Evolutionary conservation across 164 flowering plant genomes (phyloP), one percentile per base, ranked within the genome.

Genomic region (Magnolia kwangsiensis): DNA sequence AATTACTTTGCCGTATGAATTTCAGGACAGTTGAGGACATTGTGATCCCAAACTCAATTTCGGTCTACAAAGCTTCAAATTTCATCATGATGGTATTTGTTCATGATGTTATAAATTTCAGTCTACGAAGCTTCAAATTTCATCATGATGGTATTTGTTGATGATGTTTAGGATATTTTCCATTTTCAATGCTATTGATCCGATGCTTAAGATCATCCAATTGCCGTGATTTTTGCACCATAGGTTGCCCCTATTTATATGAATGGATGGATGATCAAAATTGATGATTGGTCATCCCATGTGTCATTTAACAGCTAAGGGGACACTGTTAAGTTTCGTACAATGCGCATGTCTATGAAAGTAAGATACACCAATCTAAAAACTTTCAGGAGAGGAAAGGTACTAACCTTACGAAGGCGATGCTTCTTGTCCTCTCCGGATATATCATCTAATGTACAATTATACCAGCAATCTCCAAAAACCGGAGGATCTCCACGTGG

Each of bases 401-500:
- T 51, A 50, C 73, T 13, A 0, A 96, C 99, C 97, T 94, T 94
- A 69, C 86, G 97, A 81, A 96, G 98, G 51, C 99, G 95, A 63
- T 69, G 90, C 82, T 81, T 88, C 85, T 96, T 96, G 84, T 96
- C 99, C 79, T 90, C 89, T 78, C 89, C 96, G 70, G 97, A 86
- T 72, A 96, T 88, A 83, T 96, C 99, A 85, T 94, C 98, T 58
- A 84, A 69, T 14, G 98, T 94, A 83, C 99, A 96, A 78, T 94
- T 96, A 83, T 96, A 96, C 99, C 99, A 96, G 81, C 99, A 96
- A 76, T 96, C 98, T 70, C 96, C 97, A 78, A 81, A 88, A 74
- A 94, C 75, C 14, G 97, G 96, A 79, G 98, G 99, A 78, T 92
- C 91, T n/a, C 83, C 90, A 85, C 87, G 94, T 79, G 99, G 92